phyloP scores from a whole-genome alignment of 768 basidiomycete species.

The Chalciporus chontae region DNA sequence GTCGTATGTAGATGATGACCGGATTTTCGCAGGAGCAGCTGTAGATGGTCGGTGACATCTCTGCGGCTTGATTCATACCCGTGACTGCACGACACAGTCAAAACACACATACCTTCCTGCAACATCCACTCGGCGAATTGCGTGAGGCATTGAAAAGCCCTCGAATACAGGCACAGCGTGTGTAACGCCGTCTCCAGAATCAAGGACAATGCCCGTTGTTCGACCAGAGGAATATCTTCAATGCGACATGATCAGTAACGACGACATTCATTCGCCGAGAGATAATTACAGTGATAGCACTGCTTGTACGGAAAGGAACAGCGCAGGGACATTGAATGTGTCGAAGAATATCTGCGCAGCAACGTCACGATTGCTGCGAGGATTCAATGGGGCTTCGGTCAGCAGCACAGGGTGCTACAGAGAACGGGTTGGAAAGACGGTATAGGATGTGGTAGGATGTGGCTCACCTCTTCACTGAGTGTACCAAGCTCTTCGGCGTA shows the following conservation, averaged over 20 bases:
- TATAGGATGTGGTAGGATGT: neutral
- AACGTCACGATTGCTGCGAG: slow-evolving; percentile 91
- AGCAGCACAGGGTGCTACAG: slow-evolving; percentile 91
- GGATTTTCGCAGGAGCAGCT: slow-evolving; percentile 88
- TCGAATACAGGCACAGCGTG: slow-evolving; percentile 99
- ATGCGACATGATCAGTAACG: slow-evolving; percentile 11
- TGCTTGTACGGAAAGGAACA: slow-evolving; percentile 96
- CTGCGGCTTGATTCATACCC: slow-evolving; percentile 37
- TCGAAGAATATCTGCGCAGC: slow-evolving; percentile 99
- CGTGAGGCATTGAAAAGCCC: slow-evolving; percentile 99
- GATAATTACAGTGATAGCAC: slow-evolving; percentile 86
- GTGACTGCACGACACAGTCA: neutral
- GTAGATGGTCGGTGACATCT: slow-evolving; percentile 96
- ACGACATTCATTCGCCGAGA: neutral
- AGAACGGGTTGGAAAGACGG: slow-evolving; percentile 11
- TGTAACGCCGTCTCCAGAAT: slow-evolving; percentile 98
- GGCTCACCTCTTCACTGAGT: slow-evolving; percentile 87
- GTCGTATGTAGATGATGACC: slow-evolving; percentile 96
- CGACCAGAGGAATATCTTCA: slow-evolving; percentile 94
- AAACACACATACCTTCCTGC: slow-evolving; percentile 72
- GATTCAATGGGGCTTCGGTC: slow-evolving; percentile 97
- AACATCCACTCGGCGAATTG: slow-evolving; percentile 92
- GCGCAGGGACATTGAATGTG: slow-evolving; percentile 97
- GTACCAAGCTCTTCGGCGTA: slow-evolving; percentile 95
- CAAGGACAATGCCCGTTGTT: slow-evolving; percentile 98